Evolutionary conservation across 2,329 filamentous ascomycete species (phyloP).

Genomic region (Penicillium sp.): DNA sequence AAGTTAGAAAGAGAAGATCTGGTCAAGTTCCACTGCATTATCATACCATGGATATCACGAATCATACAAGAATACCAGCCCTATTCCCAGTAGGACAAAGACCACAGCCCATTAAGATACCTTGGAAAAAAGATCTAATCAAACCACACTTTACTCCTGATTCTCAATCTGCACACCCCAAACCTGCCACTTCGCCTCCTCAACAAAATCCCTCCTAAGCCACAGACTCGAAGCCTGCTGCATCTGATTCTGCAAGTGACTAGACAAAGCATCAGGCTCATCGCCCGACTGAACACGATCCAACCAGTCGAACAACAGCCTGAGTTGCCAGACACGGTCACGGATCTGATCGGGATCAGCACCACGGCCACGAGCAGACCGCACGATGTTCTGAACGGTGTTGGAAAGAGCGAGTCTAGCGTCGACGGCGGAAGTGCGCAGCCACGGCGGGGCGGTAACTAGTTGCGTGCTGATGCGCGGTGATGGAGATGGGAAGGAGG

Average conservation of each 20-base stretch:
- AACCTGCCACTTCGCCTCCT: conserved; percentile 40
- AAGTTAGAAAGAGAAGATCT: not conserved
- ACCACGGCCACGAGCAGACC: conserved; percentile 28
- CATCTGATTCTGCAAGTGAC: not conserved
- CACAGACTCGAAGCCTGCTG: conserved; percentile 30
- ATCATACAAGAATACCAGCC: conserved; percentile 10
- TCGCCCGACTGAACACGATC: conserved; percentile 38
- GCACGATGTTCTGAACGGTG: conserved; percentile 35
- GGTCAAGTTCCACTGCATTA: conserved; percentile 6
- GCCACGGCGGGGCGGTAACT: conserved; percentile 46
- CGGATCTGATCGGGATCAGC: conserved; percentile 44
- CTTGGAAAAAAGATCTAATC: not conserved
- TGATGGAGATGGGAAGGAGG: conserved; percentile 29
- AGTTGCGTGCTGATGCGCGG: conserved; percentile 35
- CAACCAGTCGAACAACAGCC: conserved; percentile 62
- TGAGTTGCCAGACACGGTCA: conserved; percentile 58
- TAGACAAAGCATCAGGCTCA: conserved; percentile 2
- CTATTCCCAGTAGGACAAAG: not conserved
- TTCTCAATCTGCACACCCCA: conserved; percentile 38
- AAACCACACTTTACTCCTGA: not conserved
- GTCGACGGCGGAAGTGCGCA: conserved; percentile 62
- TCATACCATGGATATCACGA: conserved; percentile 13
- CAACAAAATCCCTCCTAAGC: conserved; percentile 38
- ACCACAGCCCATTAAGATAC: not conserved
- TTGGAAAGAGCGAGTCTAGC: conserved; percentile 62